Conservation (phyloP, 2,329 filamentous ascomycete genomes). For the Teratosphaeriaceae sp. region DNA sequence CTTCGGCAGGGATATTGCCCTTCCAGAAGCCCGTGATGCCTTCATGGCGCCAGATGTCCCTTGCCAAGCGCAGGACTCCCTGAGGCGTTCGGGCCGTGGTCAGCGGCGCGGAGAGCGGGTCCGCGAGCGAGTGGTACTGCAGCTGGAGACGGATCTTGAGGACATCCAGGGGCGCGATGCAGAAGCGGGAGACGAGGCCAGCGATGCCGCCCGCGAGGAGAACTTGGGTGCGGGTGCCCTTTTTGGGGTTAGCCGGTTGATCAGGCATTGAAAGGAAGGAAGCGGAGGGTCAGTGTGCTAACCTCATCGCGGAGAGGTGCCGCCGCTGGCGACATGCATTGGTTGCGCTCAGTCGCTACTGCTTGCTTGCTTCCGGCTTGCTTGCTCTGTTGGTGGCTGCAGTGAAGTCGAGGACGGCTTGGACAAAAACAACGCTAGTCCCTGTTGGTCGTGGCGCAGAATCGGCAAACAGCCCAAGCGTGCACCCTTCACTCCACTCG, state of each 20-base stretch:
- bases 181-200: constrained; percentile 86
- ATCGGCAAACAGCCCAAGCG: too few species aligned
- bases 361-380: neutral
- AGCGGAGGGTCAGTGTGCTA: constrained; percentile 12
- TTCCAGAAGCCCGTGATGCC: constrained; percentile 89
- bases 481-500: too few species aligned
- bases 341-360: too few species aligned
- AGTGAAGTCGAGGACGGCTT: too few species aligned
- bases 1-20: constrained; percentile 91
- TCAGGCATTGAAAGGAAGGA: constrained; percentile 1
- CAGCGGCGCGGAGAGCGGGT: constrained; percentile 55
- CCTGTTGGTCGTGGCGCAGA: too few species aligned
- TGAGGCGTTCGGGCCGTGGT: constrained; percentile 14
- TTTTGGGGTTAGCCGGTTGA: constrained; percentile 10
- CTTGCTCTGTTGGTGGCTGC: too few species aligned
- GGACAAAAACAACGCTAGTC: too few species aligned
- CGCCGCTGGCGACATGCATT: constrained; percentile 58
- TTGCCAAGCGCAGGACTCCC: constrained; percentile 27
- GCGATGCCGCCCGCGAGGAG: constrained; percentile 62
- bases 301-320: constrained; percentile 65
- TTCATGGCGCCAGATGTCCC: constrained; percentile 70
- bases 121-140: constrained; percentile 76
- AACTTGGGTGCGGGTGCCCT: constrained; percentile 62
- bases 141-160: constrained; percentile 97
- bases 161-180: constrained; percentile 91